These are phyloP conservation scores for Xylaria sp. DNA, from an alignment of 2,329 filamentous ascomycete species.

Conservation along the genomic window DNA sequence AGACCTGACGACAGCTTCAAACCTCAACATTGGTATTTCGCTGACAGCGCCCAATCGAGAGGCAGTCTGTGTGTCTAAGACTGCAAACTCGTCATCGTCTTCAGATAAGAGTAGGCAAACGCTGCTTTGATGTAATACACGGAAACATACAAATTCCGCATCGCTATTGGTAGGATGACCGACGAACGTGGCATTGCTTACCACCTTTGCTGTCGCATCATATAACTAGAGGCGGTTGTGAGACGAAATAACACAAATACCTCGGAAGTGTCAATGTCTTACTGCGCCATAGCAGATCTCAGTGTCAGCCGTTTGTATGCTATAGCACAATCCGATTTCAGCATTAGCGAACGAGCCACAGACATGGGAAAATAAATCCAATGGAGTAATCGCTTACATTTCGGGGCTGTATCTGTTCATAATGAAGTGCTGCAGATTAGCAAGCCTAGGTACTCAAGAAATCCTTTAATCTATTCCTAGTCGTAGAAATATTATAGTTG, in stretches of 20 bases:
- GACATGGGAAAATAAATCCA: not conserved
- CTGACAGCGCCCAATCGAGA: not conserved
- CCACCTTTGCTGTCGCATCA: not conserved
- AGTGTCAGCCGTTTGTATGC: not conserved
- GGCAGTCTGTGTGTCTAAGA: not conserved
- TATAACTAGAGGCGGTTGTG: not conserved
- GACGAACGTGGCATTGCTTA: not conserved
- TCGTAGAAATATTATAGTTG: no score
- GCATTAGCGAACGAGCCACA: not conserved
- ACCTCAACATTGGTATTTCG: not conserved
- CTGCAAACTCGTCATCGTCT: not conserved
- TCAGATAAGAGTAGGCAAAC: not conserved
- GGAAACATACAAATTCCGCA: not conserved
- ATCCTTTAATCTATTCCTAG: no score
- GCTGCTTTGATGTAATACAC: not conserved
- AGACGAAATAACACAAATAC: not conserved
- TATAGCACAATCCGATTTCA: not conserved
- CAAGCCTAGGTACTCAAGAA: no score
- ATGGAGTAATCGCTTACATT: not conserved
- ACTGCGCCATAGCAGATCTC: conserved; percentile 3
- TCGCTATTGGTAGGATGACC: not conserved
- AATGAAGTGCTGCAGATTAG: no score
- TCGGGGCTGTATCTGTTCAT: not conserved
- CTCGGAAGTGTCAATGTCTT: not conserved
- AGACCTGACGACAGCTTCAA: not conserved